phyloP scores from a whole-genome alignment of 2,329 filamentous ascomycete genomes.

The Fusarium goolgardi region DNA sequence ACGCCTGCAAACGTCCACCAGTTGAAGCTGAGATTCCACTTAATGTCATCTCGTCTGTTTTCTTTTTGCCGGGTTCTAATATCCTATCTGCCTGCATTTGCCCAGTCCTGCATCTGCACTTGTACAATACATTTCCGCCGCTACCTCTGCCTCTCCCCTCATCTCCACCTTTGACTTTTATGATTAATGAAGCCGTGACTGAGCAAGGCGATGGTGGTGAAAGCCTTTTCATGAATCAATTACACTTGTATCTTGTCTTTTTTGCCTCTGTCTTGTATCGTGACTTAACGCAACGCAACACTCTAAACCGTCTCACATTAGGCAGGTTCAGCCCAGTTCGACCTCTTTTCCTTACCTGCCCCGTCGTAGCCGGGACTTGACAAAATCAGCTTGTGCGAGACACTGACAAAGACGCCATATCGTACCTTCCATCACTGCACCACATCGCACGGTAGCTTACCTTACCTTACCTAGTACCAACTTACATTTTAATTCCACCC shows the following conservation, averaged over 20 bases:
- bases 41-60: conserved; percentile 8
- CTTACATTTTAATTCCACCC: conserved; percentile 31
- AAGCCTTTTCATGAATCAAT: not conserved
- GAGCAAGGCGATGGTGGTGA: not conserved
- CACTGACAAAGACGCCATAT: conserved; percentile 40
- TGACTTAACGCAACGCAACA: conserved; percentile 6
- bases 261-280: not conserved
- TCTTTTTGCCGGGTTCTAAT: not conserved
- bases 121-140: conserved; percentile 14
- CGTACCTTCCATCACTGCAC: conserved; percentile 16
- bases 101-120: conserved; percentile 14
- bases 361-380: conserved; percentile 1
- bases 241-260: not conserved
- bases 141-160: not conserved
- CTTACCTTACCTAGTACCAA: conserved; percentile 19
- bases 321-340: conserved; percentile 26
- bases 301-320: conserved; percentile 19
- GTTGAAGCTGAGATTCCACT: conserved; percentile 5
- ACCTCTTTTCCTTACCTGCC: conserved; percentile 14
- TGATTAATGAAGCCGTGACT: conserved; percentile 7
- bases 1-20: conserved; percentile 30
- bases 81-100: conserved; percentile 24
- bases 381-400: conserved; percentile 26
- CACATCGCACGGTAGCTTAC: conserved; percentile 18
- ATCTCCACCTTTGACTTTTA: conserved; percentile 2